Evolutionary conservation across 2,329 filamentous ascomycete genomes (phyloP).

Genomic region (Atkinsonella hypoxylon): DNA sequence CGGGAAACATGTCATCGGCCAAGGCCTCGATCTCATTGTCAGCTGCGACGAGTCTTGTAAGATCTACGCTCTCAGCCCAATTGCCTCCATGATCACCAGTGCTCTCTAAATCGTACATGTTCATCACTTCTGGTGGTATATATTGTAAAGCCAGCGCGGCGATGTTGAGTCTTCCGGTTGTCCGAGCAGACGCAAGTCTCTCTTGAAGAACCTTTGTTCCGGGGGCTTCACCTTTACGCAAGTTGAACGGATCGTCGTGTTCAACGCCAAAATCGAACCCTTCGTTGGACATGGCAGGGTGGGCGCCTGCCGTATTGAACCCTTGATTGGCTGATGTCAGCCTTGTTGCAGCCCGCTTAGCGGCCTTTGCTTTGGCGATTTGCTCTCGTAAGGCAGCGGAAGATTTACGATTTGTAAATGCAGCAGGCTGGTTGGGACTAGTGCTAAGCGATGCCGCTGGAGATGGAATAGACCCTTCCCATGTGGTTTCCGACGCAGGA

Average conservation of each 20-base stretch:
- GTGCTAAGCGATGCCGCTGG: conserved; percentile 9
- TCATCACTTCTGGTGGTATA: conserved; percentile 71
- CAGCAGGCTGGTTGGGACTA: conserved; percentile 10
- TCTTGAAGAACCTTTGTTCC: conserved; percentile 59
- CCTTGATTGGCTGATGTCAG: conserved; percentile 16
- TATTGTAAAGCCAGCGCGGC: conserved; percentile 68
- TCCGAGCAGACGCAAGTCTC: conserved; percentile 60
- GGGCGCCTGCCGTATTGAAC: conserved; percentile 4
- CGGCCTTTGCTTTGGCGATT: conserved; percentile 85
- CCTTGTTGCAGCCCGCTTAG: conserved; percentile 45
- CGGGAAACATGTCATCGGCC: conserved; percentile 67
- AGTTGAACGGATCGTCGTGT: conserved; percentile 58
- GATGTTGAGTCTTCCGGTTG: conserved; percentile 76
- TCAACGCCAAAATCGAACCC: conserved; percentile 37
- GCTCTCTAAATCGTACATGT: conserved; percentile 77
- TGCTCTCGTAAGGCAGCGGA: conserved; percentile 76
- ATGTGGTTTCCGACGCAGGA: conserved; percentile 9
- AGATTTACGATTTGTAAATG: conserved; percentile 42
- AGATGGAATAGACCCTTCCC: conserved; percentile 20
- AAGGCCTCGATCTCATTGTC: conserved; percentile 78
- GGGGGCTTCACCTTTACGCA: conserved; percentile 42
- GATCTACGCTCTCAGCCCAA: conserved; percentile 87
- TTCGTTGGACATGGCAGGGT: conserved; percentile 34
- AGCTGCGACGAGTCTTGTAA: conserved; percentile 72
- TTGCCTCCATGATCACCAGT: conserved; percentile 50